Evolutionary conservation across 1,284 basidiomycete genomes (phyloP).

Genomic region (Dichomitus squalens): DNA sequence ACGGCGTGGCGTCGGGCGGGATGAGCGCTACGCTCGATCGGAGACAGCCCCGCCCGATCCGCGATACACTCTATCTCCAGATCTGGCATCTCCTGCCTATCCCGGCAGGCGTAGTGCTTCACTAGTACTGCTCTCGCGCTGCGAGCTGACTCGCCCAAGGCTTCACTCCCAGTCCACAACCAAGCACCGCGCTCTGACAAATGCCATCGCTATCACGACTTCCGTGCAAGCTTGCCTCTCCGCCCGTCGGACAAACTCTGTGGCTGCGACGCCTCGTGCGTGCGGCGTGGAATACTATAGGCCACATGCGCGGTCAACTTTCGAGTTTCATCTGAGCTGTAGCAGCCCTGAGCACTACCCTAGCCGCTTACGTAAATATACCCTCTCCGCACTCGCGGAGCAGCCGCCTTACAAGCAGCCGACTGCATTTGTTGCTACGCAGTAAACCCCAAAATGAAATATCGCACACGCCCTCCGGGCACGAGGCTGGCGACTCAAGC

Average conservation of each 20-base stretch:
- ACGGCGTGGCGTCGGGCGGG: not conserved
- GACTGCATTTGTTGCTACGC: not conserved
- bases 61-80: conserved; percentile 21
- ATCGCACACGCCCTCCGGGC: not conserved
- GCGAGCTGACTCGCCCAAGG: not conserved
- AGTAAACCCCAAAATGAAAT: not conserved
- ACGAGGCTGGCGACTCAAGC: not conserved
- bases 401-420: not conserved
- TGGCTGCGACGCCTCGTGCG: not conserved
- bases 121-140: not conserved
- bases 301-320: not conserved
- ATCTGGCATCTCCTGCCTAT: conserved; percentile 19
- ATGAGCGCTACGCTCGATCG: conserved; percentile 13
- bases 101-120: conserved; percentile 9
- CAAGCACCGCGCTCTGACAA: no score
- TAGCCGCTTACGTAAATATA: not conserved
- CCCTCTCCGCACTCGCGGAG: not conserved
- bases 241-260: no score
- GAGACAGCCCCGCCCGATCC: conserved; percentile 11
- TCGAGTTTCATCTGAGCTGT: not conserved
- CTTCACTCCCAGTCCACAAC: not conserved
- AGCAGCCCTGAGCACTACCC: not conserved
- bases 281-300: not conserved
- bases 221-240: not conserved
- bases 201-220: not conserved